Conservation (phyloP, 345 rosid genomes). For the Erodium maritimum region DNA sequence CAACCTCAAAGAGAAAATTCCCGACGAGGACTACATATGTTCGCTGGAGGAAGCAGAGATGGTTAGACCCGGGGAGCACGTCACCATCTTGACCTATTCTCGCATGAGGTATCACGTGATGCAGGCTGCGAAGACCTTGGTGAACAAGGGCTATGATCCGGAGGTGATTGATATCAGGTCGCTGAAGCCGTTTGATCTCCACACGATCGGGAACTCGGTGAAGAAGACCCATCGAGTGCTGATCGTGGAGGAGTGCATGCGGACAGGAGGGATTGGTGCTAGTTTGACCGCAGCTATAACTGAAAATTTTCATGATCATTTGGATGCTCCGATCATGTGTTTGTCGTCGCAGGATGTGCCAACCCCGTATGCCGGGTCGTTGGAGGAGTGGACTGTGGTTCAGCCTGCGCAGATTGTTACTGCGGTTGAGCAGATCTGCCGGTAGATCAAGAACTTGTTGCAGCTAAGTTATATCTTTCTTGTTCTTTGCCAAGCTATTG, state of each 20-base stretch:
- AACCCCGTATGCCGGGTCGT: conserved; percentile 75
- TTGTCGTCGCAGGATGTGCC: conserved; percentile 96
- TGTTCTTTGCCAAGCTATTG: too few relatives aligned
- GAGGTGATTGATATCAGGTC: conserved; percentile 94
- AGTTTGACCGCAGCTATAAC: conserved; percentile 81
- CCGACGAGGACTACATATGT: conserved; percentile 76
- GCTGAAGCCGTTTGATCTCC: conserved; percentile 76
- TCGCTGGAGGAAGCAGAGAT: conserved; percentile 94
- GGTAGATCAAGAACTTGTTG: too few relatives aligned
- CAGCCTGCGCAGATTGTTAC: conserved; percentile 93
- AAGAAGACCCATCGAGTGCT: conserved; percentile 87
- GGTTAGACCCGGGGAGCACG: conserved; percentile 91
- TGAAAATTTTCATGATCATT: conserved; percentile 80
- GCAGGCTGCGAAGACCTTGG: conserved; percentile 90
- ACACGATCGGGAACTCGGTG: conserved; percentile 80
- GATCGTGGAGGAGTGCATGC: conserved; percentile 96
- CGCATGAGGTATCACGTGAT: conserved; percentile 95
- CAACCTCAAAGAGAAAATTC: conserved; percentile 93
- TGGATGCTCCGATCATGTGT: conserved; percentile 90
- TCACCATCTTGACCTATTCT: conserved; percentile 80
- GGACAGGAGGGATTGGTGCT: conserved; percentile 94
- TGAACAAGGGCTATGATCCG: conserved; percentile 88
- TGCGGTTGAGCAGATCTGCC: conserved; percentile 87
- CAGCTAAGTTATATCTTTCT: too few relatives aligned
- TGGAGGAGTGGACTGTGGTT: conserved; percentile 89